These are phyloP conservation scores for Lichenothelia convexa DNA, from an alignment of 495 filamentous ascomycete genomes.

Conservation along the genomic window DNA sequence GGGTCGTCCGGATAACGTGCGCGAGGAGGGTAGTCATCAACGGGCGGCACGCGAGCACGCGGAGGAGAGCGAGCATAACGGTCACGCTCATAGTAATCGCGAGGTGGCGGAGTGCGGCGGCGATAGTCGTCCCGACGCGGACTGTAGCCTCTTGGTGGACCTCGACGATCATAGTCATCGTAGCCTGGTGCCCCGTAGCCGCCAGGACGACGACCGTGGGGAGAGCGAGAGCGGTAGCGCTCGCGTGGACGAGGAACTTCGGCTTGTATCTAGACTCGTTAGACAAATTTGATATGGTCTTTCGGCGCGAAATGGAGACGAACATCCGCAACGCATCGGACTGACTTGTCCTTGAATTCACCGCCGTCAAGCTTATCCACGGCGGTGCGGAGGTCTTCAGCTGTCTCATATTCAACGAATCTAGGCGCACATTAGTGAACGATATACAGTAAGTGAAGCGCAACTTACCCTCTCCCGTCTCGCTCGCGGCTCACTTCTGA, in stretches of 20 bases:
- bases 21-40: slow-evolving; percentile 61
- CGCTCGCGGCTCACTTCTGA: slow-evolving; percentile 89
- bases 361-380: slow-evolving; percentile 81
- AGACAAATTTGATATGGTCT: background rate
- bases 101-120: slow-evolving; percentile 56
- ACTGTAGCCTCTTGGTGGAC: slow-evolving; percentile 63
- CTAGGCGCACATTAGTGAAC: slow-evolving; percentile 29
- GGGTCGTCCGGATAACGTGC: slow-evolving; percentile 18
- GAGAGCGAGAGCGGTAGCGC: slow-evolving; percentile 59
- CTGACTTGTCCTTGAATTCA: slow-evolving; percentile 75
- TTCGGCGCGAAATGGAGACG: slow-evolving; percentile 14
- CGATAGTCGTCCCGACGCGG: slow-evolving; percentile 68
- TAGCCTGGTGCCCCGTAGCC: slow-evolving; percentile 46
- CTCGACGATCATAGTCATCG: slow-evolving; percentile 42
- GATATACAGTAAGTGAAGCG: slow-evolving; percentile 1
- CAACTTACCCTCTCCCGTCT: slow-evolving; percentile 76
- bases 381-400: slow-evolving; percentile 70
- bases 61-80: slow-evolving; percentile 59
- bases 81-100: slow-evolving; percentile 70
- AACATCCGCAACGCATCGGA: slow-evolving; percentile 77
- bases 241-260: slow-evolving; percentile 48
- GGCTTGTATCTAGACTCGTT: slow-evolving; percentile 39
- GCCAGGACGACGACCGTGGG: slow-evolving; percentile 33
- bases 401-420: slow-evolving; percentile 95
- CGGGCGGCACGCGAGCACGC: slow-evolving; percentile 40